These are phyloP conservation scores for Aquilaria malaccensis DNA, from an alignment of 345 rosid species.

Conservation along the genomic window DNA sequence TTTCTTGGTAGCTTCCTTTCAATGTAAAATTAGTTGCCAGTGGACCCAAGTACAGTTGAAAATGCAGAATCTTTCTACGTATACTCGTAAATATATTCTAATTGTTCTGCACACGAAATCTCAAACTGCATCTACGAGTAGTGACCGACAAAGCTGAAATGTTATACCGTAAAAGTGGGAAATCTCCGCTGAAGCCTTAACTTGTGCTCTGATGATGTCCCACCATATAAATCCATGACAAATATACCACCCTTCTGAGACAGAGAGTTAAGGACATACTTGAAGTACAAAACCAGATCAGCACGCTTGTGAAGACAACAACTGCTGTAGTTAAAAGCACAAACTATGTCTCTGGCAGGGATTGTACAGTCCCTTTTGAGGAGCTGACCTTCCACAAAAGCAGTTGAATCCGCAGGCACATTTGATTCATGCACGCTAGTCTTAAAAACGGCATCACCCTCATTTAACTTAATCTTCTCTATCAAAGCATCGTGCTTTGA, in stretches of 20 bases:
- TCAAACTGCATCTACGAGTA: too few species aligned
- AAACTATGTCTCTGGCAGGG: conserved; percentile 73
- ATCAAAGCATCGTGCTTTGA: conserved; percentile 40
- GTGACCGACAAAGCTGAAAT: not conserved
- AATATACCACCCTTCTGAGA: conserved; percentile 78
- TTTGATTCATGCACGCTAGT: conserved; percentile 18
- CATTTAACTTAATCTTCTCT: conserved; percentile 32
- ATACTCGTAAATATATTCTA: too few species aligned
- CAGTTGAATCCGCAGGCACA: conserved; percentile 8
- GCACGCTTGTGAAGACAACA: conserved; percentile 83
- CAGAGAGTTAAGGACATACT: conserved; percentile 50
- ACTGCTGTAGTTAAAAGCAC: conserved; percentile 92
- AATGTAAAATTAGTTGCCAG: too few species aligned
- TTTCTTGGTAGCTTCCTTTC: too few species aligned
- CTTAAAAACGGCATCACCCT: conserved; percentile 18
- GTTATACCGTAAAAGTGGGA: conserved; percentile 61
- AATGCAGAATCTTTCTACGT: too few species aligned
- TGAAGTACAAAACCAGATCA: conserved; percentile 69
- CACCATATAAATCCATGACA: conserved; percentile 90
- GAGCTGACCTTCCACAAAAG: conserved; percentile 19
- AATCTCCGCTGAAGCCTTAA: conserved; percentile 74
- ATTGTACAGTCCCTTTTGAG: conserved; percentile 23
- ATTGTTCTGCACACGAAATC: too few species aligned
- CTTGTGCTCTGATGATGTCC: conserved; percentile 73
- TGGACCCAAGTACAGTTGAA: too few species aligned